Evolutionary conservation across 805 yeast genomes (phyloP).

Genomic region (Ascoidea tarda): DNA sequence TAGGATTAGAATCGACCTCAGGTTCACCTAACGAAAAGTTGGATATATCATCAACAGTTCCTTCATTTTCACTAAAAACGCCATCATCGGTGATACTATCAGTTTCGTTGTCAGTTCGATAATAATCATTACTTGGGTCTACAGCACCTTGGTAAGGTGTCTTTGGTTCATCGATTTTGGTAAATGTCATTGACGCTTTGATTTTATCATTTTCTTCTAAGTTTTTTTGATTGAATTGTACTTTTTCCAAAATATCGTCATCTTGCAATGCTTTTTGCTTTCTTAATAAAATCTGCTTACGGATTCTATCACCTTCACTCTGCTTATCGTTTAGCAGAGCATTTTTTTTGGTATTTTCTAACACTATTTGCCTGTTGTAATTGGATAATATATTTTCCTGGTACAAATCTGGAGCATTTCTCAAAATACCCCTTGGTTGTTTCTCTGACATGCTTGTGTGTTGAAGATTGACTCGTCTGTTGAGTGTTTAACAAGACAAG

Average conservation of each 20-base stretch:
- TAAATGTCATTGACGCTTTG: conserved; percentile 25
- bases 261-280: conserved; percentile 17
- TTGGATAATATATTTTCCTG: conserved; percentile 1
- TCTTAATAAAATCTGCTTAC: conserved; percentile 28
- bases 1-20: conserved; percentile 8
- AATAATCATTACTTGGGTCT: conserved; percentile 60
- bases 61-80: conserved; percentile 42
- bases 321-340: conserved; percentile 28
- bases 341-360: conserved; percentile 65
- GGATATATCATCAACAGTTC: conserved; percentile 23
- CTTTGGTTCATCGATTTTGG: conserved; percentile 85
- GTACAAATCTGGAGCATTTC: conserved; percentile 8
- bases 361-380: conserved; percentile 46
- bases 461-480: no score
- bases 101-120: conserved; percentile 48
- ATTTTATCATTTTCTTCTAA: conserved; percentile 39
- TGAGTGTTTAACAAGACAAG: no score
- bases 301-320: conserved; percentile 29
- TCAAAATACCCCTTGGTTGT: conserved; percentile 9
- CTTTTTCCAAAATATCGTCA: conserved; percentile 23
- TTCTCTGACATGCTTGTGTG: neutral
- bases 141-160: conserved; percentile 91
- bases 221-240: conserved; percentile 81
- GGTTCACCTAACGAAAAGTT: conserved; percentile 12
- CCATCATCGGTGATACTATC: conserved; percentile 20